Evolutionary conservation across 768 basidiomycete genomes (phyloP), one percentile per base, ranked within the genome.

Genomic region (Porphyrellus cyaneotinctus): DNA sequence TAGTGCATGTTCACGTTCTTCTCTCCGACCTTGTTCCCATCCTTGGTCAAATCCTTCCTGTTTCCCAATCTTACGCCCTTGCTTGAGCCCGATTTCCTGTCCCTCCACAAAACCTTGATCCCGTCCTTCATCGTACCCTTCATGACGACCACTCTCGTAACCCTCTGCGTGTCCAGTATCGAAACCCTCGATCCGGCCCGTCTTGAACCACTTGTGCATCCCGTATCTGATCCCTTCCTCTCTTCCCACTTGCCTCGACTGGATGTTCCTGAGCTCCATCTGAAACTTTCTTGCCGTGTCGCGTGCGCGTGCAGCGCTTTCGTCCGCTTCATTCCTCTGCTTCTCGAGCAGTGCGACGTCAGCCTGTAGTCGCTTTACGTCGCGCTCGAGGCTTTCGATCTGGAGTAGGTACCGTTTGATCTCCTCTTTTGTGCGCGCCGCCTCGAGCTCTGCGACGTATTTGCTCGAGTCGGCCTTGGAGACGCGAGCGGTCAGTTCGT

Each of bases 1-100:
- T 24, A 82, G 53, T 1, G 82, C 83, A 56, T 74, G 76, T 41
- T 69, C 66, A 28, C 81, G 76, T 64, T 83, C 82, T 58, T 80
- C 78, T 49, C 65, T 71, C 54, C 73, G 68, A 57, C 77, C 77
- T 59, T 70, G 56, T 52, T 64, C 59, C 51, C 63, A 64, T 12
- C 74, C 76, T 8, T 72, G 67, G 23, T 71, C 65, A 41, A 60
- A 70, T 20, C 61, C 70, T 14, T 69, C 65, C 24, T 64, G 62
- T 58, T 56, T 58, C 30, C 70, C 67, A 1, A 48, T 56, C 48
- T 63, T 70, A 4, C 56, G 58, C 6, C 75, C 75, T 5, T 73
- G 67, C 35, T 53, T 44, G 26, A 65, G 51, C 1, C 80, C 75
- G 14, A 61, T 57, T 31, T 71, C 68, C 48, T 61, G 54, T 26